Base-by-base conservation (phyloP, 2,329 filamentous ascomycete species). In the Malbranchea cinnamomea region DNA sequence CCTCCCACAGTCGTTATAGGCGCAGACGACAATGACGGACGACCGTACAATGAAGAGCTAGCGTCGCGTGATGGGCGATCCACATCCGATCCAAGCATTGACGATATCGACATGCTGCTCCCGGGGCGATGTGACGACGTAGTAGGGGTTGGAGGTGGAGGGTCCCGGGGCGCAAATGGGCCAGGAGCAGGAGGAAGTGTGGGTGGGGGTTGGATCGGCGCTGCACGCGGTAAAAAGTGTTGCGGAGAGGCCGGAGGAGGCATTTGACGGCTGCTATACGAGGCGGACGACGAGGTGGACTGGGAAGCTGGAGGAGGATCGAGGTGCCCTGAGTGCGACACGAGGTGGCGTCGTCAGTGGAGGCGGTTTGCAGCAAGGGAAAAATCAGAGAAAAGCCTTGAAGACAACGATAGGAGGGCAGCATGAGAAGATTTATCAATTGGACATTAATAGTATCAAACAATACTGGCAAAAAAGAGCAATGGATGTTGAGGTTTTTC, bases 61-160 rank as follows among this genome's bases (percentile, higher is more conserved):
- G 49, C 53, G 45, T 60, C 60, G 51, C 63, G 62, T 48, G 53
- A 52, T 23, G 53, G 43, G 32, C 55, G 56, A 28, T 64, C 54
- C 26, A 62, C 44, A 41, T 67, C 63, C 8, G 59, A 61, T 35
- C 74, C 75, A 36, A 80, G 65, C 53, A 81, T 69, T 25, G 74
- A 74, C n/a, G 73, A 77, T 51, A 80, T 79, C 26, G 75, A 78
- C 74, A 80, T 79, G 54, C 71, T 74, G 45, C 68, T 68, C 30
- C 66, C 67, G 8, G 68, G 66, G 35, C 73, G 63, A 48, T 68
- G 60, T 33, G 59, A 52, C 13, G 65, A 58, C 13, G 31, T n/a
- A n/a, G n/a, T n/a, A n/a, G n/a, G 23, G 12, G 23, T 23, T 13
- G 56, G 57, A 11, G 59, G 55, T 28, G 69, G 62, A 27, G 68